Percentiles rank a stretch among this genome's conserved stretches.
Conservation (phyloP, 2,329 filamentous ascomycete species). For the Teratosphaeria zuluensis region DNA sequence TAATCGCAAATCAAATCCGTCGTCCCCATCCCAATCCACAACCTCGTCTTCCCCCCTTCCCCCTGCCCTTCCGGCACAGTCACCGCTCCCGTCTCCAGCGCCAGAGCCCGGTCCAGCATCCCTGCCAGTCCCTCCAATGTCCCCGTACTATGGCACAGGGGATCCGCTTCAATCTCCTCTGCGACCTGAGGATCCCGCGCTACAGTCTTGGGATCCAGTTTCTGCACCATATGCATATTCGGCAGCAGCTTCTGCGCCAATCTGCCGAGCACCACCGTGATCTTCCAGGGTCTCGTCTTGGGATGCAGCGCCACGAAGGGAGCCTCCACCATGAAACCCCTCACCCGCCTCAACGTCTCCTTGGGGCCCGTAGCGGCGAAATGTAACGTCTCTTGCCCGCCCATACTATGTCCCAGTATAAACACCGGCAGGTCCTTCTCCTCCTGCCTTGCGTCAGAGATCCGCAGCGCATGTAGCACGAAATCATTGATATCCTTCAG, state of each 20-base stretch:
- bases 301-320: conserved; percentile 69
- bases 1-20: conserved; percentile 60
- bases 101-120: conserved; percentile 63
- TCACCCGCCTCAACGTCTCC: conserved; percentile 50
- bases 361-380: conserved; percentile 39
- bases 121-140: conserved; percentile 72
- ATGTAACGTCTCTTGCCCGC: conserved; percentile 66
- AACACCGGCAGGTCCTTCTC: conserved; percentile 52
- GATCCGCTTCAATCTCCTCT: conserved; percentile 53
- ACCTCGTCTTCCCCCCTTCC: conserved; percentile 48
- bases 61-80: conserved; percentile 31
- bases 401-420: conserved; percentile 86
- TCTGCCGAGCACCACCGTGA: conserved; percentile 58
- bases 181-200: conserved; percentile 57
- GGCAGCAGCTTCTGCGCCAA: conserved; percentile 61
- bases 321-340: conserved; percentile 66
- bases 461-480: conserved; percentile 34
- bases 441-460: conserved; percentile 32
- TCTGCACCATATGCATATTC: conserved; percentile 54
- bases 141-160: conserved; percentile 69
- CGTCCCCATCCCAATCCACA: conserved; percentile 68
- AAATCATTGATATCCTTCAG: conserved; percentile 72
- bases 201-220: conserved; percentile 54
- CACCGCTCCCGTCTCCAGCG: conserved; percentile 49
- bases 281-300: conserved; percentile 50